Conservation (phyloP, 2,329 filamentous ascomycete species). For the Penicillium sclerotiorum region DNA sequence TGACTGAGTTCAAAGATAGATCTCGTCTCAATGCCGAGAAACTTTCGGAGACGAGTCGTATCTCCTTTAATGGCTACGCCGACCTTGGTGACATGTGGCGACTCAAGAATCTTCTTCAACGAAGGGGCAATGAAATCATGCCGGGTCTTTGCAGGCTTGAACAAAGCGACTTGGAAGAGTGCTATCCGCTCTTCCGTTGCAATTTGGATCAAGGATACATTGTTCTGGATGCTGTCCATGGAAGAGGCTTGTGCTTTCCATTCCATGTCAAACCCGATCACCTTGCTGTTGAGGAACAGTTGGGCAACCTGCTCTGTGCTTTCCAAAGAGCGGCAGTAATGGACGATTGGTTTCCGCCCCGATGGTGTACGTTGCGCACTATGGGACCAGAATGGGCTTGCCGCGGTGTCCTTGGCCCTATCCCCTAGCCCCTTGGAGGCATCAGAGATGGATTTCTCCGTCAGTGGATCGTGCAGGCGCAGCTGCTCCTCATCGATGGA, state of each 20-base stretch:
- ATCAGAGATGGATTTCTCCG: not conserved
- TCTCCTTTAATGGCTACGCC: constrained; percentile 77
- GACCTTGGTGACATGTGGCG: constrained; percentile 68
- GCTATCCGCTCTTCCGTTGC: constrained; percentile 75
- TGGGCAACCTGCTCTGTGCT: constrained; percentile 67
- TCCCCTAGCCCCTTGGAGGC: not conserved
- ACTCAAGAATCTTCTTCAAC: constrained; percentile 72
- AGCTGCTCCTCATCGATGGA: not conserved
- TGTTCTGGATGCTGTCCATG: constrained; percentile 59
- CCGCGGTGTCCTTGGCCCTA: not conserved
- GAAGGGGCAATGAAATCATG: constrained; percentile 68
- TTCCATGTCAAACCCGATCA: constrained; percentile 89
- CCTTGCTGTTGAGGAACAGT: constrained; percentile 67
- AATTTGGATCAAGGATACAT: constrained; percentile 81
- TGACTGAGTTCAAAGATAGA: constrained; percentile 82
- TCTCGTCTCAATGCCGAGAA: constrained; percentile 63
- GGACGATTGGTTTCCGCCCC: constrained; percentile 63
- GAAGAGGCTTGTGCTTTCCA: constrained; percentile 65
- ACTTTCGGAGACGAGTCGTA: constrained; percentile 67
- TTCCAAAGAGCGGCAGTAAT: constrained; percentile 73
- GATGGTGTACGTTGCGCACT: constrained; percentile 50
- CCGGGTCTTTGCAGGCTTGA: constrained; percentile 45
- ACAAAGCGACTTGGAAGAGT: constrained; percentile 78
- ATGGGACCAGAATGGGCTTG: constrained; percentile 36
- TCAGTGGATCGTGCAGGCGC: not conserved